These are phyloP conservation scores for Ciborinia camelliae DNA, from an alignment of 2,329 filamentous ascomycete species.

Conservation along the genomic window DNA sequence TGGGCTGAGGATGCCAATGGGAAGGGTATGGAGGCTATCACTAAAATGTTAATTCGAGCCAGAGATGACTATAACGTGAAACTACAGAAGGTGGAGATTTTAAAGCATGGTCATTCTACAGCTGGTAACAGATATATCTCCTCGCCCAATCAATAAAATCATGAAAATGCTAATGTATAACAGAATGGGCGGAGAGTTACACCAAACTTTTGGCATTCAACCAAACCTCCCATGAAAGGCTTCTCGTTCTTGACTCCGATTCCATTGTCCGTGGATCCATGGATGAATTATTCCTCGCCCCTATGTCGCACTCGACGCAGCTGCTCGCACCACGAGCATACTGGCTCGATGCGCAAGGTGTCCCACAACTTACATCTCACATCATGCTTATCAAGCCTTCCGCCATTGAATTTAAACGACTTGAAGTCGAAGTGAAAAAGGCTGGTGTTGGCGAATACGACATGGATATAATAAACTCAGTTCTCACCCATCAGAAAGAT, in stretches of 20 bases:
- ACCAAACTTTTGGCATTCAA: conserved; percentile 69
- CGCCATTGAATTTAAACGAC: conserved; percentile 45
- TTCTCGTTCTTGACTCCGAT: conserved; percentile 30
- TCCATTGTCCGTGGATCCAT: conserved; percentile 42
- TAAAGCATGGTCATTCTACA: conserved; percentile 37
- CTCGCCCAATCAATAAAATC: background rate
- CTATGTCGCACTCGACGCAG: conserved; percentile 46
- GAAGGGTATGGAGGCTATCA: conserved; percentile 37
- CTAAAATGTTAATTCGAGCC: conserved; percentile 39
- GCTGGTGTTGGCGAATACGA: conserved; percentile 44
- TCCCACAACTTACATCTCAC: conserved; percentile 49
- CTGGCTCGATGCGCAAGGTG: conserved; percentile 48
- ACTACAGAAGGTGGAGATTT: conserved; percentile 43
- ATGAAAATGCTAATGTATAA: background rate
- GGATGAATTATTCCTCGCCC: conserved; percentile 60
- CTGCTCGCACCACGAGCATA: conserved; percentile 55
- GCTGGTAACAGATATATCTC: conserved; percentile 38
- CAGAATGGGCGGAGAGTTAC: conserved; percentile 44
- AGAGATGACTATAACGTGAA: conserved; percentile 46
- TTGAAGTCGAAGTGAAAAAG: conserved; percentile 33
- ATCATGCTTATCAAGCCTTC: conserved; percentile 57
- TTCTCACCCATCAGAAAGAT: conserved; percentile 38
- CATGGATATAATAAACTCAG: conserved; percentile 52
- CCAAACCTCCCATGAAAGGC: conserved; percentile 53
- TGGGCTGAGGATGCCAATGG: conserved; percentile 38